Evolutionary conservation across 208 protist species (phyloP).

Genomic region (Acanthamoeba divionensis): DNA sequence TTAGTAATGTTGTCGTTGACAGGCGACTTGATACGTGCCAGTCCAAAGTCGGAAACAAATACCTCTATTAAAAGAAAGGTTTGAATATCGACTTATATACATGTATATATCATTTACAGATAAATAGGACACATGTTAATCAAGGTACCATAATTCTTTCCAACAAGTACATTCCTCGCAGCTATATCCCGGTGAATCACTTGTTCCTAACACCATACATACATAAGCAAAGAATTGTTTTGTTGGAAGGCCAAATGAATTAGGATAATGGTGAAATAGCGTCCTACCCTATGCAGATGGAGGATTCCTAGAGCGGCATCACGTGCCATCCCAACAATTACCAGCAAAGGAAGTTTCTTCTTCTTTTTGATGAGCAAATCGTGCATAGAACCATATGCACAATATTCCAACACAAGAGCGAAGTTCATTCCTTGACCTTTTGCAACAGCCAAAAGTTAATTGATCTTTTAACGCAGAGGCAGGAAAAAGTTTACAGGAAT

Average conservation of each 20-base stretch:
- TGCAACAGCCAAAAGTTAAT: background rate
- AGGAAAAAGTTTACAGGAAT: background rate
- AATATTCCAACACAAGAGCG: background rate
- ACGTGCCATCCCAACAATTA: background rate
- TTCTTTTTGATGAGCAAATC: slow-evolving; percentile 27
- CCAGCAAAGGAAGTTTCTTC: slow-evolving; percentile 4
- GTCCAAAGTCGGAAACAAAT: slow-evolving; percentile 26
- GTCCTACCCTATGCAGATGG: background rate
- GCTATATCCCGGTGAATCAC: slow-evolving; percentile 24
- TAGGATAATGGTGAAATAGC: no score
- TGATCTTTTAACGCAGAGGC: background rate
- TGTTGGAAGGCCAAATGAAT: background rate
- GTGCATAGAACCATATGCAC: slow-evolving; percentile 2
- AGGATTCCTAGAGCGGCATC: background rate
- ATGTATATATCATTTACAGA: no score
- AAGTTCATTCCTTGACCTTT: background rate
- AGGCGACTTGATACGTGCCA: slow-evolving; percentile 13
- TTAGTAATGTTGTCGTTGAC: background rate
- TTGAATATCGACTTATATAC: no score
- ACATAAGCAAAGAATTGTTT: background rate
- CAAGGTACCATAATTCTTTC: slow-evolving; percentile 12
- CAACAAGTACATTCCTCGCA: background rate
- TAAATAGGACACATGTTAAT: no score
- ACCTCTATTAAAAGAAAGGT: background rate
- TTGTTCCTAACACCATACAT: background rate